Conservation (phyloP, 192 early-diverging fungal genomes). For the Dissophora globulifera region DNA sequence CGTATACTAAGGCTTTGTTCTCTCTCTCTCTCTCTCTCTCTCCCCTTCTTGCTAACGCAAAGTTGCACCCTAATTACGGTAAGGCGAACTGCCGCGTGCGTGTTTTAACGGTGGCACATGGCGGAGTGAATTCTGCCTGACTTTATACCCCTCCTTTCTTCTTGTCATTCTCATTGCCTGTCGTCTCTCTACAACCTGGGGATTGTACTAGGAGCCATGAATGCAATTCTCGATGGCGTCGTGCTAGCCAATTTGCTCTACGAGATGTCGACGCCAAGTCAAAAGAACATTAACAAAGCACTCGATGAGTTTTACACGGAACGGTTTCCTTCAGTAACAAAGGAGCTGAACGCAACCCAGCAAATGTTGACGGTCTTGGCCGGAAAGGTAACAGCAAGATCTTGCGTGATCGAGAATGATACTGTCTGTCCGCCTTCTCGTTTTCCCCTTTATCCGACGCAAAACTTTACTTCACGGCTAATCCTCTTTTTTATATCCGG, state of each 20-base stretch:
- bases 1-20: too few relatives aligned
- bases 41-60: not conserved
- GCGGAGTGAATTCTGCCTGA: too few relatives aligned
- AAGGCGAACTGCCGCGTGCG: too few relatives aligned
- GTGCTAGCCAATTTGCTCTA: conserved; percentile 23
- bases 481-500: not conserved
- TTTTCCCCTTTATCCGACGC: not conserved
- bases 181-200: too few relatives aligned
- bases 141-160: not conserved
- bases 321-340: conserved; percentile 11
- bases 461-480: too few relatives aligned
- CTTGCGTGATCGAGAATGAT: not conserved
- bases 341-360: conserved; percentile 19
- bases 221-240: conserved; percentile 28
- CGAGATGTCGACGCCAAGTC: conserved; percentile 22
- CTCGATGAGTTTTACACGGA: conserved; percentile 31
- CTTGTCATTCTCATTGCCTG: not conserved
- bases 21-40: not conserved
- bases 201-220: conserved; percentile 16
- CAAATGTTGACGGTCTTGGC: conserved; percentile 18
- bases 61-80: too few relatives aligned
- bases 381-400: conserved; percentile 14
- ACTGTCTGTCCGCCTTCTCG: not conserved
- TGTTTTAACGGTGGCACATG: too few relatives aligned
- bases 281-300: conserved; percentile 23